Conservation (phyloP, 2,329 filamentous ascomycete genomes). For the Fusarium azukiicola region DNA sequence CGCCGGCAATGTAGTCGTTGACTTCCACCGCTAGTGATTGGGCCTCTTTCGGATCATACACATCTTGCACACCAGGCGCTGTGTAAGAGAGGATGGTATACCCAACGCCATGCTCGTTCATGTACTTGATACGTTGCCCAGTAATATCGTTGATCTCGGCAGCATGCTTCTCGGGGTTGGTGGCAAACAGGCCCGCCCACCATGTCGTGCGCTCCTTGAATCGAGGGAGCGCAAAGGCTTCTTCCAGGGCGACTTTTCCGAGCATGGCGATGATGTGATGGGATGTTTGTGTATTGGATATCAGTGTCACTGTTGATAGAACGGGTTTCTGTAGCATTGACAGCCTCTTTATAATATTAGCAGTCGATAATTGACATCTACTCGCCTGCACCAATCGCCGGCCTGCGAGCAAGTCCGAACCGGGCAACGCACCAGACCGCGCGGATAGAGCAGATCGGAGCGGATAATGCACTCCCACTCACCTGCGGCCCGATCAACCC, state of each 20-base stretch:
- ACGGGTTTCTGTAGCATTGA: background rate
- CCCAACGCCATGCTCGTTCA: constrained; percentile 70
- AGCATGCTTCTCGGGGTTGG: constrained; percentile 78
- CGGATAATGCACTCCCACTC: constrained; percentile 38
- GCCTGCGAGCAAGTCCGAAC: background rate
- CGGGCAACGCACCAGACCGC: constrained; percentile 34
- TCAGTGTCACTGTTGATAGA: background rate
- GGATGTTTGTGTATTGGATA: background rate
- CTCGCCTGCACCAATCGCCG: background rate
- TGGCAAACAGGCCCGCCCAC: constrained; percentile 80
- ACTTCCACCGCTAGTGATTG: constrained; percentile 66
- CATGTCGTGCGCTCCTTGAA: constrained; percentile 78
- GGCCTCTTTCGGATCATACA: constrained; percentile 66
- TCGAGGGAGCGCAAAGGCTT: constrained; percentile 80
- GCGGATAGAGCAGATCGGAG: constrained; percentile 3
- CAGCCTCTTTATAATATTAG: constrained; percentile 22
- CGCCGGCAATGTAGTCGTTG: constrained; percentile 65
- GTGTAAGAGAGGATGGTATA: constrained; percentile 73
- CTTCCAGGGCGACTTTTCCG: constrained; percentile 81
- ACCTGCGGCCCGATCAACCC: constrained; percentile 32
- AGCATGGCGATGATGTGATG: constrained; percentile 65
- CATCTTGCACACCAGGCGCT: constrained; percentile 71
- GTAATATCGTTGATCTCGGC: constrained; percentile 72
- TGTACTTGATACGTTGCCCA: constrained; percentile 65
- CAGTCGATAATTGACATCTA: background rate